Evolutionary conservation across 495 filamentous ascomycete genomes (phyloP).

Genomic region (Penicillium arizonense): DNA sequence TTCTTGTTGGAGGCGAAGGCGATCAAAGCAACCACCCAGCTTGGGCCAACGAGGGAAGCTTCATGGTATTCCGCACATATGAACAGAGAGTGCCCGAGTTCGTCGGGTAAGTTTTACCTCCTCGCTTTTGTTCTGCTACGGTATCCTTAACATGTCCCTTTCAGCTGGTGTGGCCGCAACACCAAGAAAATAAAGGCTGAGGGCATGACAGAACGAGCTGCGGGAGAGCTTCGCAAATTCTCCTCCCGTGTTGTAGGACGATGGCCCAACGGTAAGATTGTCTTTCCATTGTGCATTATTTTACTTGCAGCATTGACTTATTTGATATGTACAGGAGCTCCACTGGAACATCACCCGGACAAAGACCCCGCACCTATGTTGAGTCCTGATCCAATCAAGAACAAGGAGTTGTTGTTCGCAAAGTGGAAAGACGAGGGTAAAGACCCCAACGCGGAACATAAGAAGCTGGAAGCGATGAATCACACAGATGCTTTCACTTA

Average conservation of each 20-base stretch:
- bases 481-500: background rate
- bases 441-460: background rate
- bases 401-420: background rate
- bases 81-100: conserved; percentile 1
- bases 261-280: background rate
- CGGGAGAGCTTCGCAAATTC: background rate
- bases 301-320: background rate
- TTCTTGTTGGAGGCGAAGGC: background rate
- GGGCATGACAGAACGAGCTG: background rate
- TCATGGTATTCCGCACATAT: conserved; percentile 4
- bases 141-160: background rate
- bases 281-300: no score
- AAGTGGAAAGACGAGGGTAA: background rate
- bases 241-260: background rate
- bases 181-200: background rate
- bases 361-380: background rate
- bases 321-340: background rate
- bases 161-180: background rate
- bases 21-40: background rate
- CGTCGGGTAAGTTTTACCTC: background rate
- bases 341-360: background rate
- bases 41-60: conserved; percentile 4
- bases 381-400: background rate
- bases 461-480: background rate
- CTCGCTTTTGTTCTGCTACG: background rate